Percentiles rank a stretch among this genome's conserved stretches.
Conservation (phyloP, 2,329 filamentous ascomycete species). For the Beauveria sp. region DNA sequence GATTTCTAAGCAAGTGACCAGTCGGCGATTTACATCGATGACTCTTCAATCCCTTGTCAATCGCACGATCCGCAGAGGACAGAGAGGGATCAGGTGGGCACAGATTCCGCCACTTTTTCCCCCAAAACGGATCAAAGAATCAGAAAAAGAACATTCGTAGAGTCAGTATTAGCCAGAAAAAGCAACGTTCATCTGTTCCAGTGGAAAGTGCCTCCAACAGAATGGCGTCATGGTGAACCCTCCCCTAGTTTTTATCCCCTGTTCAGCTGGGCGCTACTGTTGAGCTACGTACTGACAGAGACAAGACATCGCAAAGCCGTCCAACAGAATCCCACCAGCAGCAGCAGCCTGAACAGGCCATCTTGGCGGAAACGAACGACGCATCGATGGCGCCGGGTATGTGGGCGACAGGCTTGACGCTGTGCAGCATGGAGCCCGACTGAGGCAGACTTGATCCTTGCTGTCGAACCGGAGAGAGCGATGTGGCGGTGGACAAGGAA, state of each 20-base stretch:
- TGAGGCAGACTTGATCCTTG: neutral
- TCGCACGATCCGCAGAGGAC: neutral
- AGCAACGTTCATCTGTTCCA: neutral
- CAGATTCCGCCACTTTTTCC: neutral
- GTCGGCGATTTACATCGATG: neutral
- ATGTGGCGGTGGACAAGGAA: neutral
- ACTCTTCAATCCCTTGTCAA: neutral
- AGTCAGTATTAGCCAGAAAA: neutral
- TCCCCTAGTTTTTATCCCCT: neutral
- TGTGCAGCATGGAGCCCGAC: neutral
- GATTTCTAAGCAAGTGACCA: neutral
- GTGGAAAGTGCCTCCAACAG: neutral
- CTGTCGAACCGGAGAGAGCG: neutral
- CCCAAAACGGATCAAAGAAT: neutral
- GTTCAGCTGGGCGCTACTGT: constrained; percentile 1
- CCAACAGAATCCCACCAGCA: neutral
- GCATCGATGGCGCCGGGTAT: neutral
- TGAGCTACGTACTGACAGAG: neutral
- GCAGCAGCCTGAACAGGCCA: neutral
- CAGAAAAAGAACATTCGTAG: neutral
- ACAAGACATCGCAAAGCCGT: neutral
- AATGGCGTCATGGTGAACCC: neutral
- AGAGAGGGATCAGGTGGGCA: neutral
- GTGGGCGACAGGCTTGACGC: neutral
- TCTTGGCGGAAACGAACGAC: neutral